Evolutionary conservation across 805 yeast genomes (phyloP).

Genomic region (Yarrowia yakushimensis): DNA sequence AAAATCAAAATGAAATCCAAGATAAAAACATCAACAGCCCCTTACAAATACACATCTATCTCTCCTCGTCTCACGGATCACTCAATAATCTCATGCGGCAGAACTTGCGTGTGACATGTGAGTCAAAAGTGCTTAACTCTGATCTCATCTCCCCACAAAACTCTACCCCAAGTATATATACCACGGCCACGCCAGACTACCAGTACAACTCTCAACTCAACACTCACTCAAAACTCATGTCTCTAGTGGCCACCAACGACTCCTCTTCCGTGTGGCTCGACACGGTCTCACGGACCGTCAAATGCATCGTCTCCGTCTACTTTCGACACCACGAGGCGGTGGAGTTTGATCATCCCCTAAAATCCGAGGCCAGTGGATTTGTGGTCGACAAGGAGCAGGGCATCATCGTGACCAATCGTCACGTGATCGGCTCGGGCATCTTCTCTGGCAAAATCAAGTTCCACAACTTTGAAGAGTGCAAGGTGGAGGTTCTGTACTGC

Average conservation of each 20-base stretch:
- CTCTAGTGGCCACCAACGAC: not conserved
- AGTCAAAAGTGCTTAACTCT: no score
- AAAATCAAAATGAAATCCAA: no score
- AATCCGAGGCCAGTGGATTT: conserved; percentile 85
- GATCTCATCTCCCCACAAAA: no score
- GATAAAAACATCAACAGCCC: no score
- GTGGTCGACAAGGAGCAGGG: conserved; percentile 82
- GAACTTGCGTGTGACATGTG: no score
- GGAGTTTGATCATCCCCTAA: conserved; percentile 77
- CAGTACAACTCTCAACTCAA: no score
- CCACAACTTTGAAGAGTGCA: conserved; percentile 91
- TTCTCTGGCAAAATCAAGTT: conserved; percentile 87
- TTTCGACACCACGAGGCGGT: conserved; percentile 79
- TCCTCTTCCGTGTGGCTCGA: conserved; percentile 61
- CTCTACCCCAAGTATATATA: no score
- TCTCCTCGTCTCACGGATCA: no score
- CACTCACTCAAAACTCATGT: not conserved
- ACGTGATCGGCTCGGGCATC: conserved; percentile 95
- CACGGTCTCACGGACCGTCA: conserved; percentile 76
- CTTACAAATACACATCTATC: no score
- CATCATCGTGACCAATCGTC: conserved; percentile 84
- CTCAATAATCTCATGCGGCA: no score
- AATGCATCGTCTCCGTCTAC: conserved; percentile 84
- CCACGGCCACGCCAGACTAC: no score
- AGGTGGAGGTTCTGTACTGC: conserved; percentile 77